Conservation (phyloP, 306 rosid genomes). For the Adenanthera pavonina region DNA sequence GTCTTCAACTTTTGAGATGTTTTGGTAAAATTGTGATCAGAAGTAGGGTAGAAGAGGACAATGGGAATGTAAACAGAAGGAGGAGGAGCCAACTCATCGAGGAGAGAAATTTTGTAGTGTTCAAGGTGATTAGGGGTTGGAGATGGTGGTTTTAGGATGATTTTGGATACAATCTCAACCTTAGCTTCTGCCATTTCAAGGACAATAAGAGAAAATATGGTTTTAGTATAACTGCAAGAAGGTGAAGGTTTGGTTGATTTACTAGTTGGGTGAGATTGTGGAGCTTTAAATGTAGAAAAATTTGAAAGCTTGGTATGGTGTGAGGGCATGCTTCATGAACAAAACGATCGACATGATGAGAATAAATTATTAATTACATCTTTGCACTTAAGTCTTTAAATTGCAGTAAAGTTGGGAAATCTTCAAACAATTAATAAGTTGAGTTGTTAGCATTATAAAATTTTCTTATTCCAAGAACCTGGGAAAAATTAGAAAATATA, state of each 20-base stretch:
- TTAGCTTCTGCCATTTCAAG: background rate
- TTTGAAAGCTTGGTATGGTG: too few species aligned
- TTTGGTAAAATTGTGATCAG: background rate
- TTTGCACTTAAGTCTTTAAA: too few species aligned
- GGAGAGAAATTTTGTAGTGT: conserved; percentile 35
- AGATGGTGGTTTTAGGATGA: conserved; percentile 31
- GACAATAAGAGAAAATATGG: background rate
- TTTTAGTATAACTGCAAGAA: background rate
- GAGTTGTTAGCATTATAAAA: too few species aligned
- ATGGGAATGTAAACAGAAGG: background rate
- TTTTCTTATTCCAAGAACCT: too few species aligned
- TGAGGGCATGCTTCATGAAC: too few species aligned
- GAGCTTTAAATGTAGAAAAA: too few species aligned
- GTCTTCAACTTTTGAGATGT: conserved; percentile 14
- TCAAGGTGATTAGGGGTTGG: conserved; percentile 37
- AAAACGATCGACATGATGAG: too few species aligned
- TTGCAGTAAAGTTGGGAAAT: too few species aligned
- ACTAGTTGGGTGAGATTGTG: background rate
- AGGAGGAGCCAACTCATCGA: conserved; percentile 39
- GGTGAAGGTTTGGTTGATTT: background rate
- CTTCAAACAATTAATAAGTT: too few species aligned
- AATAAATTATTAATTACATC: too few species aligned
- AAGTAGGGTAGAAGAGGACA: conserved; percentile 31
- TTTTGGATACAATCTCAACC: conserved; percentile 19
- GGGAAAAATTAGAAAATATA: too few species aligned